Evolutionary conservation across 1,284 basidiomycete species (phyloP).

Genomic region (Ceratobasidium sp.): DNA sequence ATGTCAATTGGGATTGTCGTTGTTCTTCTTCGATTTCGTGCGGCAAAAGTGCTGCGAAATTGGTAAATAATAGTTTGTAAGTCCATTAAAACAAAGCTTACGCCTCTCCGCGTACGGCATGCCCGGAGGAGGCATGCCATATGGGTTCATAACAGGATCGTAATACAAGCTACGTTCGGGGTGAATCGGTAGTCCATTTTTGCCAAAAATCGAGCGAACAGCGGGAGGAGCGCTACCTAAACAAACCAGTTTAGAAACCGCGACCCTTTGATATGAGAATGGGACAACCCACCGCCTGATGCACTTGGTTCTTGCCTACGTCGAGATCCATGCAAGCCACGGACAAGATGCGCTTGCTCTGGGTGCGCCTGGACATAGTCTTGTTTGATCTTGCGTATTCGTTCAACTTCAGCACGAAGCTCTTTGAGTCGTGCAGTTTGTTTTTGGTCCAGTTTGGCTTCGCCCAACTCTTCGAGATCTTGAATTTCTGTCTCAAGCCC

Average conservation of each 20-base stretch:
- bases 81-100: constrained; percentile 60
- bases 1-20: constrained; percentile 38
- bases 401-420: constrained; percentile 82
- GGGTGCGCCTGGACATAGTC: constrained; percentile 93
- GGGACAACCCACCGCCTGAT: constrained; percentile 45
- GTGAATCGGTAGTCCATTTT: constrained; percentile 84
- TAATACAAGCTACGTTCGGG: constrained; percentile 94
- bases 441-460: constrained; percentile 76
- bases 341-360: constrained; percentile 85
- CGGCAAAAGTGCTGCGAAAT: constrained; percentile 66
- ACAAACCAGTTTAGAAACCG: constrained; percentile 58
- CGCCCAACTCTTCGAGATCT: constrained; percentile 53
- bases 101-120: constrained; percentile 93
- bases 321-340: constrained; percentile 56
- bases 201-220: constrained; percentile 69
- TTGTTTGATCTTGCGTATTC: constrained; percentile 86
- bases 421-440: constrained; percentile 71
- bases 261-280: background rate
- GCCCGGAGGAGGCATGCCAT: constrained; percentile 94
- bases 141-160: constrained; percentile 93
- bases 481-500: constrained; percentile 48
- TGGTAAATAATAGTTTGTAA: background rate
- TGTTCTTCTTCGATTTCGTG: constrained; percentile 64
- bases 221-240: constrained; percentile 57
- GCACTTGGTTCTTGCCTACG: constrained; percentile 51